phyloP scores from a whole-genome alignment of 2,329 filamentous ascomycete species.

The Paecilomyces dactylethromorphus region DNA sequence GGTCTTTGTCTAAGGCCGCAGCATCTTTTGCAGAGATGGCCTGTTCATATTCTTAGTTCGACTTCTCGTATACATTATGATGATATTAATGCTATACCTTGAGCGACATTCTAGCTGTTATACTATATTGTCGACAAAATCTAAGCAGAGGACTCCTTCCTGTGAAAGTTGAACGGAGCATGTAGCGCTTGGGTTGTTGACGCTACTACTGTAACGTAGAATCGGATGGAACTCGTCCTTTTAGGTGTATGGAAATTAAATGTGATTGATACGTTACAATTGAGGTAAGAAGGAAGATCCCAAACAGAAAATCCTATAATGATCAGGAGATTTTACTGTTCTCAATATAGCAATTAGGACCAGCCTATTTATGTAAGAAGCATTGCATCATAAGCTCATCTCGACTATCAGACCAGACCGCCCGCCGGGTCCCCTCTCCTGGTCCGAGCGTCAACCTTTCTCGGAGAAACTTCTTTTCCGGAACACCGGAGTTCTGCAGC shows the following conservation, averaged over 20 bases:
- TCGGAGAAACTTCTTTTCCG: constrained; percentile 23
- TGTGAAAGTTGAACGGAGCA: constrained; percentile 17
- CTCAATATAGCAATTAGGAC: background rate
- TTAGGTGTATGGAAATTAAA: background rate
- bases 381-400: constrained; percentile 17
- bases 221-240: background rate
- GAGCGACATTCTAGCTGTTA: constrained; percentile 33
- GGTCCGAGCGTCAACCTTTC: background rate
- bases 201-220: background rate
- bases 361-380: background rate
- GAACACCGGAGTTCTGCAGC: constrained; percentile 12
- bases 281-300: background rate
- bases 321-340: background rate
- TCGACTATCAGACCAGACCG: background rate
- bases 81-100: constrained; percentile 21
- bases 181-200: constrained; percentile 10
- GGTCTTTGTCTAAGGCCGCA: constrained; percentile 80
- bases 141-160: constrained; percentile 8
- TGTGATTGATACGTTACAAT: background rate
- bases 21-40: constrained; percentile 84
- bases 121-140: constrained; percentile 17
- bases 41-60: constrained; percentile 38
- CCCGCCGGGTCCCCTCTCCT: background rate
- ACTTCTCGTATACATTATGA: background rate
- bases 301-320: background rate